Evolutionary conservation across 2,329 filamentous ascomycete species (phyloP).

Genomic region (Alternaria panax): DNA sequence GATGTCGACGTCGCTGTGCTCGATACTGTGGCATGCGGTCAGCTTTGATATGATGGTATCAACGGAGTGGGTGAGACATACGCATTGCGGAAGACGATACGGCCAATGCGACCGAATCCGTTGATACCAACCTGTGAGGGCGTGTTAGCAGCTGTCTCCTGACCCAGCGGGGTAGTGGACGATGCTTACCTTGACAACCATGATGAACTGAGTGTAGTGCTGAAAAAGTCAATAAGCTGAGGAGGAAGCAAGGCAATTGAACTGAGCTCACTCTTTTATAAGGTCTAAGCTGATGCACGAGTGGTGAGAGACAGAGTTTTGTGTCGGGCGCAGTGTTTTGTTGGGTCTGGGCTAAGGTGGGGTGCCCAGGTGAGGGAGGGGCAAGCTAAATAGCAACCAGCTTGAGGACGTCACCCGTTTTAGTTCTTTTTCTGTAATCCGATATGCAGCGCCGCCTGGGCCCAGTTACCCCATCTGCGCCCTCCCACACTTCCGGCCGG

Average conservation of each 20-base stretch:
- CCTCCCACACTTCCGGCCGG: constrained; percentile 46
- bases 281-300: constrained; percentile 25
- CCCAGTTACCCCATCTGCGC: constrained; percentile 38
- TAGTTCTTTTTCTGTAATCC: constrained; percentile 40
- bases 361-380: constrained; percentile 33
- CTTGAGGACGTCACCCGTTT: constrained; percentile 38
- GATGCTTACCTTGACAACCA: constrained; percentile 57
- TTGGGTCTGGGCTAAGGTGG: constrained; percentile 39
- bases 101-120: constrained; percentile 99
- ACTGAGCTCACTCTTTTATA: constrained; percentile 33
- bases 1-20: constrained; percentile 88
- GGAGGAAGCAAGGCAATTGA: constrained; percentile 8
- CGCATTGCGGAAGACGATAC: constrained; percentile 99
- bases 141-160: constrained; percentile 34
- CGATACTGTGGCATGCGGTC: constrained; percentile 62
- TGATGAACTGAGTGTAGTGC: constrained; percentile 44
- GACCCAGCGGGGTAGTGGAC: constrained; percentile 27
- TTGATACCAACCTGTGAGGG: constrained; percentile 85
- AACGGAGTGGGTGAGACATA: constrained; percentile 54
- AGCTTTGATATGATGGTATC: constrained; percentile 18
- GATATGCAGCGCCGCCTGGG: constrained; percentile 38
- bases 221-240: constrained; percentile 26
- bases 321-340: constrained; percentile 33
- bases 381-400: constrained; percentile 32
- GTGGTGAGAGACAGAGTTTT: constrained; percentile 32